Percentiles rank a stretch among this genome's conserved stretches.
Conservation (phyloP, 2,329 filamentous ascomycete species). For the Fusarium devonianum region DNA sequence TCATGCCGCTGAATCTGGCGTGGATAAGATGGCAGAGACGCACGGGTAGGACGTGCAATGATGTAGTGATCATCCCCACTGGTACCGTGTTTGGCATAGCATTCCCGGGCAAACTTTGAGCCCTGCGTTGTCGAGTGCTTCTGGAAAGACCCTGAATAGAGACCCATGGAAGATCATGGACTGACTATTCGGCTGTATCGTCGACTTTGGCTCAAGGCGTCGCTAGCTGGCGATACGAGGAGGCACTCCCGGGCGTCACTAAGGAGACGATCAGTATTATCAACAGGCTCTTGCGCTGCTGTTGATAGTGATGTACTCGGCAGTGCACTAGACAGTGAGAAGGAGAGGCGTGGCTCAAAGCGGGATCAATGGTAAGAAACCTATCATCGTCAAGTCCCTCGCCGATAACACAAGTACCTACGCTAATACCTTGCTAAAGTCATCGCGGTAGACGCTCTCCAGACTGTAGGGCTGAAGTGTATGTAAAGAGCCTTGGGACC, state of each 20-base stretch:
- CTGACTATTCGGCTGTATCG: background rate
- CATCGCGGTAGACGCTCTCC: too few relatives aligned
- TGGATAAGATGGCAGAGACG: constrained; percentile 22
- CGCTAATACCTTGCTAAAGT: background rate
- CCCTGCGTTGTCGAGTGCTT: constrained; percentile 27
- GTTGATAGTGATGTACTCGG: constrained; percentile 6
- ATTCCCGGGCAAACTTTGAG: constrained; percentile 24
- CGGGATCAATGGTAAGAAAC: too few relatives aligned
- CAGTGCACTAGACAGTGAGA: constrained; percentile 1
- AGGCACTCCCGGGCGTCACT: background rate
- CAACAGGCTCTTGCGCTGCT: constrained; percentile 2
- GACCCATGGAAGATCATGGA: constrained; percentile 8
- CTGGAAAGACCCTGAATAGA: constrained; percentile 34
- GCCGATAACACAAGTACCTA: background rate
- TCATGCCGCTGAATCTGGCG: constrained; percentile 4
- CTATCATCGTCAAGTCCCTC: background rate
- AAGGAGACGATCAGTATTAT: background rate
- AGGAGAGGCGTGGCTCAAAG: constrained; percentile 14
- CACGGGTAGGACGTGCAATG: constrained; percentile 35
- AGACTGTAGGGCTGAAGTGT: too few relatives aligned
- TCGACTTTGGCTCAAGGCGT: constrained; percentile 3
- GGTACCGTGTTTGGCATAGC: constrained; percentile 31
- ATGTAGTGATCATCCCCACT: constrained; percentile 35
- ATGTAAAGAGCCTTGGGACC: too few relatives aligned
- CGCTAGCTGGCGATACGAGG: constrained; percentile 8